phyloP scores from a whole-genome alignment of 2,329 filamentous ascomycete species.

The Xylaria sp. region DNA sequence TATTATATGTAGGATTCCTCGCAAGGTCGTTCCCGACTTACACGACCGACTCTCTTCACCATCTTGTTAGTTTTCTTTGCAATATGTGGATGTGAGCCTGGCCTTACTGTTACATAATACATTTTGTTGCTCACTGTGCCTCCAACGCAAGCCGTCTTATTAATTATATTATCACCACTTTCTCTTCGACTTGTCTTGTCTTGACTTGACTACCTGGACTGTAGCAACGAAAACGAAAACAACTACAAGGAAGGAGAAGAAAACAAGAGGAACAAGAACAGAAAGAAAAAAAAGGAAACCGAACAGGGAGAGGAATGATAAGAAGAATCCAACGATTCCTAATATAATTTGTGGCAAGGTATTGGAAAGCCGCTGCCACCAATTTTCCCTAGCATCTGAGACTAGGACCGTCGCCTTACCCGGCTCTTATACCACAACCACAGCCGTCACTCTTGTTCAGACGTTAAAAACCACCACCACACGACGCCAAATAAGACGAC shows the following conservation, averaged over 20 bases:
- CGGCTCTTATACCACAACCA: neutral
- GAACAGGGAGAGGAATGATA: neutral
- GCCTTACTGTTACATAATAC: constrained; percentile 19
- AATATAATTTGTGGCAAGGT: neutral
- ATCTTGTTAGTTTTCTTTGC: constrained; percentile 23
- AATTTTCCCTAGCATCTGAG: neutral
- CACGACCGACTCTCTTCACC: constrained; percentile 29
- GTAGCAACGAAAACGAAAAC: neutral
- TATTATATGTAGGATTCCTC: constrained; percentile 39
- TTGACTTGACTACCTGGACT: neutral
- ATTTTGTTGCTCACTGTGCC: constrained; percentile 5
- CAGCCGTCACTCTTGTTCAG: constrained; percentile 5
- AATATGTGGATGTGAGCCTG: constrained; percentile 16
- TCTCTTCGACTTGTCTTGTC: neutral
- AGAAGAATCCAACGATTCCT: constrained; percentile 1
- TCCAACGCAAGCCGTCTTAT: constrained; percentile 9
- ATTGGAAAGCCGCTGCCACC: neutral
- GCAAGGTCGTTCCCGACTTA: constrained; percentile 28
- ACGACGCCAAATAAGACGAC: constrained; percentile 3
- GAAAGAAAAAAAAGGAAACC: neutral
- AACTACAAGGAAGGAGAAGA: neutral
- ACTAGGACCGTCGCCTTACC: constrained; percentile 2
- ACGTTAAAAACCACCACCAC: neutral
- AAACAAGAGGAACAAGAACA: neutral
- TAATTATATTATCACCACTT: constrained; percentile 1